phyloP scores from a whole-genome alignment of 2,329 filamentous ascomycete species.

The Beauveria medogensis region DNA sequence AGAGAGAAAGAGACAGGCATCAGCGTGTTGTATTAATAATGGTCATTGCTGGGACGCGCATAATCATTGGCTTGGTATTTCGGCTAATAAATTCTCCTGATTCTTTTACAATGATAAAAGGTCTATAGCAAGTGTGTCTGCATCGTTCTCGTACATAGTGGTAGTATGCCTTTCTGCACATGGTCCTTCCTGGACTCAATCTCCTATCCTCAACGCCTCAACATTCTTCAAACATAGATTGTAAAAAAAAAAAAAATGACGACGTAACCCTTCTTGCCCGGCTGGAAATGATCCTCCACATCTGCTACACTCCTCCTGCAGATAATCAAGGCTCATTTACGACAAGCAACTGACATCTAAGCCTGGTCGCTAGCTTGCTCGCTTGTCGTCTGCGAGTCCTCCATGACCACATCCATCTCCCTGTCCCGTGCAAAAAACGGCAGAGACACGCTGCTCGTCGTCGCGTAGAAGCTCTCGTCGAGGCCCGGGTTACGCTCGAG shows the following conservation, averaged over 20 bases:
- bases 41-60: neutral
- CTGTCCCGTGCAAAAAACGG: neutral
- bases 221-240: neutral
- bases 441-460: neutral
- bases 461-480: constrained; percentile 12
- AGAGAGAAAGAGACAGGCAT: neutral
- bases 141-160: neutral
- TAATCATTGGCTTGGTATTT: neutral
- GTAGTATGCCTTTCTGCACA: neutral
- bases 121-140: neutral
- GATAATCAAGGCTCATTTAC: neutral
- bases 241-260: neutral
- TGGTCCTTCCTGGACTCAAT: neutral
- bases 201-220: neutral
- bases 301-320: neutral
- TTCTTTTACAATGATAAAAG: neutral
- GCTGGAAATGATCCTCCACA: neutral
- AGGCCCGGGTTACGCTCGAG: constrained; percentile 29
- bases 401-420: neutral
- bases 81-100: neutral
- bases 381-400: constrained; percentile 8
- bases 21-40: neutral
- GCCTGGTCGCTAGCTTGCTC: constrained; percentile 2
- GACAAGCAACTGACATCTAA: neutral
- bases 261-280: neutral